These are phyloP conservation scores for Closterium sp. DNA, from an alignment of 139 green algal species.

Conservation along the genomic window DNA sequence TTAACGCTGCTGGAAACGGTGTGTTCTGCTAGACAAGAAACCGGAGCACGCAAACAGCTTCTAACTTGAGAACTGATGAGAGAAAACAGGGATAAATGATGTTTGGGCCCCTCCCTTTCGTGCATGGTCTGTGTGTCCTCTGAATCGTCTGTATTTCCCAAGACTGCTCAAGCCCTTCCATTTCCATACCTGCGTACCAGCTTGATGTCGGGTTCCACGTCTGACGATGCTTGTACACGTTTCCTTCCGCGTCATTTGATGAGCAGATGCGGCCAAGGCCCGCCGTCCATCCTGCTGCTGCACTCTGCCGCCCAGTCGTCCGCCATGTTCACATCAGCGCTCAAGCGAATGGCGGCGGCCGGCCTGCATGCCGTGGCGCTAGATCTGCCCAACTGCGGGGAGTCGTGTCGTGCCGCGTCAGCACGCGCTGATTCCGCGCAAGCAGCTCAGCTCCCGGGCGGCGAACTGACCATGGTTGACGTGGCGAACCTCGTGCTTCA, in stretches of 20 bases:
- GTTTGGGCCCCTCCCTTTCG: too few species aligned
- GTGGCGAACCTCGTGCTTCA: conserved; percentile 13
- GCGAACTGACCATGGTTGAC: conserved; percentile 12
- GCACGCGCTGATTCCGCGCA: not conserved
- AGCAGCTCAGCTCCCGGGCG: not conserved
- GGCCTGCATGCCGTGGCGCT: conserved; percentile 11
- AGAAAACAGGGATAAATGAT: too few species aligned
- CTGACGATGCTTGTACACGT: not conserved
- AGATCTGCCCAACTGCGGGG: conserved; percentile 30
- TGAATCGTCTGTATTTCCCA: too few species aligned
- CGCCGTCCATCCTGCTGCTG: conserved; percentile 24
- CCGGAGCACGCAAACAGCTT: not conserved
- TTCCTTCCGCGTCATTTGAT: not conserved
- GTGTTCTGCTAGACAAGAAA: not conserved
- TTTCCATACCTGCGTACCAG: not conserved
- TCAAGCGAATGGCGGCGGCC: not conserved
- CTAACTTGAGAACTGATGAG: not conserved
- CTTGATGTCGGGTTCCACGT: too few species aligned
- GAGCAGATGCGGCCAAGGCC: conserved; percentile 24
- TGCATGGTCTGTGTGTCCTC: too few species aligned
- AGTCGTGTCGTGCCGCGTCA: conserved; percentile 3
- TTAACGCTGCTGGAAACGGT: not conserved
- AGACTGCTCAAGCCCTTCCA: not conserved
- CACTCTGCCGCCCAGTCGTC: conserved; percentile 25
- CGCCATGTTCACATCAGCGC: conserved; percentile 24